phyloP scores from a whole-genome alignment of 225 moss, liverwort and hornwort genomes.

The Thuidium tamariscinum region DNA sequence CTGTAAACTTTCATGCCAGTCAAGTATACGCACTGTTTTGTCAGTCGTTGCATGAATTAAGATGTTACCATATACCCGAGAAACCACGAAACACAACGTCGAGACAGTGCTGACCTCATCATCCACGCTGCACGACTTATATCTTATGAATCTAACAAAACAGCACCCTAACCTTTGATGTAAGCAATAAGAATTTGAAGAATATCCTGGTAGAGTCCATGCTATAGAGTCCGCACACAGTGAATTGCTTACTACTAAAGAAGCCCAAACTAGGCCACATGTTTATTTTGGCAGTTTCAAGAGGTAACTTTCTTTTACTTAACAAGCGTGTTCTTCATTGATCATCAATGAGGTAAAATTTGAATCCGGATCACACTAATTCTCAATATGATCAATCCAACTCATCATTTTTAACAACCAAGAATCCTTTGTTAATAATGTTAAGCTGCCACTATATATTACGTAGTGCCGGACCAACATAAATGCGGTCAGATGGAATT shows the following conservation, averaged over 20 bases:
- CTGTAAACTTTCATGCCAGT: constrained; percentile 46
- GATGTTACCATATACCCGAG: neutral
- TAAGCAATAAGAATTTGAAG: neutral
- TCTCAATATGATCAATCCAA: neutral
- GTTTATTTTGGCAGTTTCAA: neutral
- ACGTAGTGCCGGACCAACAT: neutral
- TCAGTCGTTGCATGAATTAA: constrained; percentile 3
- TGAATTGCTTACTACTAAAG: neutral
- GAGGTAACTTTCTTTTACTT: neutral
- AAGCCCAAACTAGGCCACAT: neutral
- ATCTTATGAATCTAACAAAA: neutral
- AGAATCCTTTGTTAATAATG: neutral
- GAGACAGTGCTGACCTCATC: neutral
- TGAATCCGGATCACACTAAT: neutral
- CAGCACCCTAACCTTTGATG: neutral
- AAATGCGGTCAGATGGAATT: neutral
- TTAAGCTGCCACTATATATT: neutral
- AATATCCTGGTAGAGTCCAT: neutral
- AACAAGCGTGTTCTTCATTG: neutral
- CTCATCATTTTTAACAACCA: neutral
- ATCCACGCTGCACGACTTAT: neutral
- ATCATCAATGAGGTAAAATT: neutral
- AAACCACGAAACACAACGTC: neutral
- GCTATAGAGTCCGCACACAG: neutral
- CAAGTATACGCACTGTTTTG: constrained; percentile 22